phyloP scores from a whole-genome alignment of 2,329 filamentous ascomycete species.

The Exophiala sideris region DNA sequence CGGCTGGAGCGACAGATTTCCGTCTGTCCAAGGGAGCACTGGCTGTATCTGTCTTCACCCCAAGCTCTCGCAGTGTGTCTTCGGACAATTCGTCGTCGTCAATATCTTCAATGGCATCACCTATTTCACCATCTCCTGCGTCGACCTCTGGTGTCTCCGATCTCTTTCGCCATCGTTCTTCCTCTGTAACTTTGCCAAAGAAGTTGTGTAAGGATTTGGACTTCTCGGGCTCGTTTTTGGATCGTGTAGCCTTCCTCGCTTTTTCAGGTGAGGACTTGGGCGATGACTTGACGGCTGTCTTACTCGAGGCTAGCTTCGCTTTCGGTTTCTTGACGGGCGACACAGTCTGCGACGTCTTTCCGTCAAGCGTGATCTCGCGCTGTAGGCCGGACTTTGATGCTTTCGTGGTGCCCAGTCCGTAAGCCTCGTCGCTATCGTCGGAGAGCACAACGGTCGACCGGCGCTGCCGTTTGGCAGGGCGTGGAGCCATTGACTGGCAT shows the following conservation, averaged over 20 bases:
- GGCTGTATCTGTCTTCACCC: constrained; percentile 11
- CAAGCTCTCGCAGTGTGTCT: constrained; percentile 38
- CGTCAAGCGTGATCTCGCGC: constrained; percentile 23
- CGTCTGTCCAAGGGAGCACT: constrained; percentile 7
- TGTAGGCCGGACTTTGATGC: constrained; percentile 7
- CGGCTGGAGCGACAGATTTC: constrained; percentile 6
- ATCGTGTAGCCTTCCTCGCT: constrained; percentile 27
- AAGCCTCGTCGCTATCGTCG: constrained; percentile 23
- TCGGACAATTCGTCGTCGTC: constrained; percentile 34
- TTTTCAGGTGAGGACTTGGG: constrained; percentile 36
- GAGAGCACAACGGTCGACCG: constrained; percentile 25
- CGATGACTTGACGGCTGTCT: constrained; percentile 15
- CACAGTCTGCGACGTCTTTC: constrained; percentile 16
- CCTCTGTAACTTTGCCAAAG: constrained; percentile 39
- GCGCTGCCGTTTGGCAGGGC: constrained; percentile 30
- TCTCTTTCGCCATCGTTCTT: constrained; percentile 38
- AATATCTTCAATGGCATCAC: constrained; percentile 33
- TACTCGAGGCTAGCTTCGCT: constrained; percentile 4
- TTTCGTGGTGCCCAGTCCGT: constrained; percentile 7
- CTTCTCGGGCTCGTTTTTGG: constrained; percentile 22
- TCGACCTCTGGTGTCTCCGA: constrained; percentile 28
- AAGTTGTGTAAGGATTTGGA: constrained; percentile 41
- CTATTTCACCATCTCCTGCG: constrained; percentile 21
- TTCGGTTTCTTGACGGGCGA: constrained; percentile 15
- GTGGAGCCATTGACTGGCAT: constrained; percentile 26